Percentiles rank a stretch among this genome's conserved stretches.
phyloP scores from a whole-genome alignment of 768 basidiomycete species.

The Xanthoconium purpureum region DNA sequence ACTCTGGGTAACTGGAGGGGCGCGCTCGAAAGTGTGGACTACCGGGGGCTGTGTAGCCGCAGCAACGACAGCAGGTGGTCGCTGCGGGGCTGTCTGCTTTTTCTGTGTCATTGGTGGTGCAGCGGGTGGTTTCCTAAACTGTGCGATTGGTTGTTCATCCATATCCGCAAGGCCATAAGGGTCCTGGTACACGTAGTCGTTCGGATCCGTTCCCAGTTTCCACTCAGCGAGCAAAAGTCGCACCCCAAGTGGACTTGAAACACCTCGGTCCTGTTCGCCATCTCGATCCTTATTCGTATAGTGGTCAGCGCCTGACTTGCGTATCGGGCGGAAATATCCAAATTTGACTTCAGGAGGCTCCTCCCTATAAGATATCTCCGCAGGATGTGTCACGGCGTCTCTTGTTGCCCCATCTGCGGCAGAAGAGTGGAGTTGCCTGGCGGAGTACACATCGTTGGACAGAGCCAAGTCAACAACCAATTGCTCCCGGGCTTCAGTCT shows the following conservation, averaged over 20 bases:
- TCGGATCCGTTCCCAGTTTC: constrained; percentile 53
- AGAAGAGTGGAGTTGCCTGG: constrained; percentile 28
- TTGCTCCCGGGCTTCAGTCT: constrained; percentile 57
- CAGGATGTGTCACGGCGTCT: constrained; percentile 19
- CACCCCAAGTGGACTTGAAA: constrained; percentile 49
- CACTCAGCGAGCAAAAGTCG: constrained; percentile 67
- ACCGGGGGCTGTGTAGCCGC: constrained; percentile 22
- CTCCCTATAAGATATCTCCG: constrained; percentile 47
- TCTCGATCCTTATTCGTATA: constrained; percentile 24
- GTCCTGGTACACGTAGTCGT: constrained; percentile 50
- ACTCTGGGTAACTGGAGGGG: constrained; percentile 3
- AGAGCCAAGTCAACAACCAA: constrained; percentile 61
- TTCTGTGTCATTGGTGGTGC: constrained; percentile 16
- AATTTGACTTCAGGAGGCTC: constrained; percentile 60
- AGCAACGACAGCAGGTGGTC: constrained; percentile 41
- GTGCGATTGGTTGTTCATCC: constrained; percentile 14
- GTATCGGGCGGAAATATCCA: constrained; percentile 56
- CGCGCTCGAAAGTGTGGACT: constrained; percentile 3
- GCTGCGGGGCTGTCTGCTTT: constrained; percentile 24
- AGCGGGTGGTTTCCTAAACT: constrained; percentile 10
- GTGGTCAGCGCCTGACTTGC: constrained; percentile 28
- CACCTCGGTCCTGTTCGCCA: constrained; percentile 10
- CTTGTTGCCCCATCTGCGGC: constrained; percentile 5
- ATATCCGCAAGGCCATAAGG: constrained; percentile 44
- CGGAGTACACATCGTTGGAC: constrained; percentile 55